phyloP scores from a whole-genome alignment of 208 protist genomes.

The Entamoeba histolytica region DNA sequence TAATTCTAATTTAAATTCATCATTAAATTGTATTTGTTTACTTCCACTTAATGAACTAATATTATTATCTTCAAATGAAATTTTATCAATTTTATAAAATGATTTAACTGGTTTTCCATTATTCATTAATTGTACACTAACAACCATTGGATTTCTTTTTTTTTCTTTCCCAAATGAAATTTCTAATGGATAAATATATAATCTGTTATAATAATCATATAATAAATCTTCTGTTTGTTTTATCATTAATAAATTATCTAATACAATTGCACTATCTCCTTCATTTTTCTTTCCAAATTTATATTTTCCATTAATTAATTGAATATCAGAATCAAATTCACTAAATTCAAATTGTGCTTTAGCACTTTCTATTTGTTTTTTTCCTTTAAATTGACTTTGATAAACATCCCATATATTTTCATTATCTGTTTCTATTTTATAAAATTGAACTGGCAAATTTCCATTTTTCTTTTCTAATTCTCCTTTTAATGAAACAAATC shows the following conservation, averaged over 20 bases:
- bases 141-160: neutral
- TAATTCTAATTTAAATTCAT: neutral
- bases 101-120: neutral
- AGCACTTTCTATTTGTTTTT: neutral
- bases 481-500: neutral
- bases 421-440: neutral
- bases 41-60: neutral
- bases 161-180: neutral
- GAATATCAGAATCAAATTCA: neutral
- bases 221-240: neutral
- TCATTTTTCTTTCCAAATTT: neutral
- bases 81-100: neutral
- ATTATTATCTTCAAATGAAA: neutral
- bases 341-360: neutral
- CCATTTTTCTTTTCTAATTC: neutral
- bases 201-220: neutral
- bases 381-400: neutral
- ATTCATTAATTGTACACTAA: neutral
- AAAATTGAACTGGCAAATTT: neutral
- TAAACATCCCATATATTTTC: neutral
- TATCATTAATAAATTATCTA: neutral
- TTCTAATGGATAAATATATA: neutral
- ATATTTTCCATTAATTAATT: neutral
- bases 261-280: neutral
- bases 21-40: neutral